Evolutionary conservation across 805 yeast species (phyloP).

Genomic region (Lipomyces sp.): DNA sequence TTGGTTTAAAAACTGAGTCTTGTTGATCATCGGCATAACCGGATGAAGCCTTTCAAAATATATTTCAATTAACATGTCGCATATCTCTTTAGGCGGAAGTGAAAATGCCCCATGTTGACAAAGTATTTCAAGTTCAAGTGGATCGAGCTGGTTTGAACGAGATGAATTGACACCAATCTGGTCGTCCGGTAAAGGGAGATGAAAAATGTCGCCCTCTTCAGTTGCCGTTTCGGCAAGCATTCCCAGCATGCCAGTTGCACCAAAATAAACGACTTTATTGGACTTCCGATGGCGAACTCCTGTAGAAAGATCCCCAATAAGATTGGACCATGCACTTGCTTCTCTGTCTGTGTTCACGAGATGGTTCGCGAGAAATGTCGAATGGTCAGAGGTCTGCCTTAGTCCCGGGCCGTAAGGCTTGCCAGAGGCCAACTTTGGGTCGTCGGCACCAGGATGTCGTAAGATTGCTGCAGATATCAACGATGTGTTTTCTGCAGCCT

Average conservation of each 20-base stretch:
- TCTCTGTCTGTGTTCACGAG: background rate
- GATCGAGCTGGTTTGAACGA: constrained; percentile 41
- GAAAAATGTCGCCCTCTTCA: constrained; percentile 43
- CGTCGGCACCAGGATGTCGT: too few relatives aligned
- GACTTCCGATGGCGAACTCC: constrained; percentile 29
- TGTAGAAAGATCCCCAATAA: constrained; percentile 38
- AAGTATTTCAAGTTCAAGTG: constrained; percentile 62
- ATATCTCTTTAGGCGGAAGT: constrained; percentile 57
- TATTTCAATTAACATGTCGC: constrained; percentile 55
- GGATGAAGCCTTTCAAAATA: constrained; percentile 67
- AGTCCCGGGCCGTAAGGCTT: too few relatives aligned
- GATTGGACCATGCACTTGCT: constrained; percentile 34
- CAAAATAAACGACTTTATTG: constrained; percentile 46
- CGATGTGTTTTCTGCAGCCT: too few relatives aligned
- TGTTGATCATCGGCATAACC: constrained; percentile 61
- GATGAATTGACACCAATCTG: constrained; percentile 30
- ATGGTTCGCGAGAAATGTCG: too few relatives aligned
- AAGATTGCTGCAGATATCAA: too few relatives aligned
- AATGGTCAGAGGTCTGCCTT: too few relatives aligned
- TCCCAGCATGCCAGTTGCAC: constrained; percentile 50
- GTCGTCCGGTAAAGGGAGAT: constrained; percentile 32
- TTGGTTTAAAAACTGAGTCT: constrained; percentile 56
- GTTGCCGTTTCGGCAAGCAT: constrained; percentile 47
- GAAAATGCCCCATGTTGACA: constrained; percentile 51
- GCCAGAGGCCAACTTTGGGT: too few relatives aligned